Evolutionary conservation across 768 basidiomycete species (phyloP).

Genomic region (Boletus vinaceobasis): DNA sequence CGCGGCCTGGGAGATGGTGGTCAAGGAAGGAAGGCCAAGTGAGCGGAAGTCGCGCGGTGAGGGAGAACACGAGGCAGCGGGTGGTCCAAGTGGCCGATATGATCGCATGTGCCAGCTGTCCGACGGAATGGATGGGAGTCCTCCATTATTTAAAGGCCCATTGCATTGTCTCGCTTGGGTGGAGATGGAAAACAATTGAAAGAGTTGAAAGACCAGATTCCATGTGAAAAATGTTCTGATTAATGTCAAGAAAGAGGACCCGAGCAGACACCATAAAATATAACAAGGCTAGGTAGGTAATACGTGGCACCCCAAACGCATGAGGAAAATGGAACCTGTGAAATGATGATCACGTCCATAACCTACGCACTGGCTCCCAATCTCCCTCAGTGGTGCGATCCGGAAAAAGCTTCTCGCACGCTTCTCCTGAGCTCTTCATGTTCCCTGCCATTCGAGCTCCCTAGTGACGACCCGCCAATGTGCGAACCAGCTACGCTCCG

Average conservation of each 20-base stretch:
- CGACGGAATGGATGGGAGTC: not conserved
- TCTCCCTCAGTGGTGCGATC: slow-evolving; percentile 42
- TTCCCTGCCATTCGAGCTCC: slow-evolving; percentile 55
- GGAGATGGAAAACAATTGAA: not conserved
- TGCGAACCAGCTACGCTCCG: slow-evolving; percentile 65
- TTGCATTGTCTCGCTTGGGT: not conserved
- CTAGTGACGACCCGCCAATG: slow-evolving; percentile 65
- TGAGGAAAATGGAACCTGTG: not conserved
- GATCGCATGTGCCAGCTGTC: not conserved
- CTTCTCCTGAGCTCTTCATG: slow-evolving; percentile 80
- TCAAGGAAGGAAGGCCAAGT: not conserved
- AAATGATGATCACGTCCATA: not conserved
- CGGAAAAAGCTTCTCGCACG: slow-evolving; percentile 76
- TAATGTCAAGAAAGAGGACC: slow-evolving; percentile 3
- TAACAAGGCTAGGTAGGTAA: not conserved
- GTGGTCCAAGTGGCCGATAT: slow-evolving; percentile 1
- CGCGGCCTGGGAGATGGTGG: not conserved
- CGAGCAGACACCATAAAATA: slow-evolving; percentile 11
- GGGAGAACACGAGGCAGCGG: slow-evolving; percentile 20
- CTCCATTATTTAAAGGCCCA: not conserved
- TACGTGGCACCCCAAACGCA: not conserved
- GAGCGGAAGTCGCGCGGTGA: slow-evolving; percentile 11
- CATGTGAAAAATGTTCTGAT: not conserved
- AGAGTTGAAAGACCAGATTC: not conserved
- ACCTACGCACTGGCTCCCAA: not conserved